phyloP scores from a whole-genome alignment of 768 basidiomycete genomes.

The Astraeus odoratus region DNA sequence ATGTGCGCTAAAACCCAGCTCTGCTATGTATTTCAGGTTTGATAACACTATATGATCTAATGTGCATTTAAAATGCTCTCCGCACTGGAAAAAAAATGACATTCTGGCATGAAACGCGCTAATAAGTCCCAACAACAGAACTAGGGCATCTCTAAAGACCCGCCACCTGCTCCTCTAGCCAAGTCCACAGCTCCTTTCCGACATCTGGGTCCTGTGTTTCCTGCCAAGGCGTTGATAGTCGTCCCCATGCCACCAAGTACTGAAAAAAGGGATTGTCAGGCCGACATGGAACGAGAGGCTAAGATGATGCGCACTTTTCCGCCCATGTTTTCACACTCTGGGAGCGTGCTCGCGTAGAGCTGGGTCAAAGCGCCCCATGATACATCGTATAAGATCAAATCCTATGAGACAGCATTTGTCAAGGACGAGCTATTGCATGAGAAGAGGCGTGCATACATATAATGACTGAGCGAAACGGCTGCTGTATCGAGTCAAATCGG shows the following conservation, averaged over 20 bases:
- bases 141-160: no score
- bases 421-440: no score
- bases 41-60: no score
- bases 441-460: conserved; percentile 5
- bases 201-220: no score
- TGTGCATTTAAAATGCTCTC: no score
- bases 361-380: conserved; percentile 41
- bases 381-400: conserved; percentile 21
- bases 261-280: conserved; percentile 7
- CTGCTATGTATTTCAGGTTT: no score
- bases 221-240: conserved; percentile 25
- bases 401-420: conserved; percentile 3
- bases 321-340: conserved; percentile 33
- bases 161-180: no score
- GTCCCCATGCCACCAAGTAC: conserved; percentile 45
- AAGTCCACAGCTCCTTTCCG: no score
- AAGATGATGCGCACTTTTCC: conserved; percentile 36
- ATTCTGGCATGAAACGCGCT: no score
- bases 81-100: no score
- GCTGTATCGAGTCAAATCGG: conserved; percentile 18
- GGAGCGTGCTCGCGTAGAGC: conserved; percentile 42
- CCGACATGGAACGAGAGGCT: background rate
- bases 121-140: no score
- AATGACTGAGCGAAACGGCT: background rate
- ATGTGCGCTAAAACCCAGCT: no score